Evolutionary conservation across 225 moss, liverwort and hornwort genomes (phyloP).

Genomic region (Marchantia polymorpha): DNA sequence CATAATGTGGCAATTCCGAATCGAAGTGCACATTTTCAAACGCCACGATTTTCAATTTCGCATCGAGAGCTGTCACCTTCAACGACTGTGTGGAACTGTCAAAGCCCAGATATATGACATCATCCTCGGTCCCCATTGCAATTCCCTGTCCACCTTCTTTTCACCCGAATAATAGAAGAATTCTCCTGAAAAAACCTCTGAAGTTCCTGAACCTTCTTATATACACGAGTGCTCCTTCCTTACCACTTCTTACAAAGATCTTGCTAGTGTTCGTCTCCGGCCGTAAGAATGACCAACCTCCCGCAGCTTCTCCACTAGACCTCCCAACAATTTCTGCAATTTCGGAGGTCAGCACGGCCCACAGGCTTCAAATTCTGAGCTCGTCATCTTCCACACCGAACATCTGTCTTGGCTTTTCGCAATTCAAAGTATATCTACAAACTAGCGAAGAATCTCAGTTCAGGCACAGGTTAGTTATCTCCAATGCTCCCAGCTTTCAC

Average conservation of each 20-base stretch:
- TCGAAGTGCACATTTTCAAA: conserved; percentile 78
- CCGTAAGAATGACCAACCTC: neutral
- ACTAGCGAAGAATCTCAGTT: no score
- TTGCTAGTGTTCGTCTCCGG: neutral
- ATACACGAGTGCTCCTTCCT: neutral
- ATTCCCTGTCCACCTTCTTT: neutral
- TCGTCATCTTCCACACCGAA: neutral
- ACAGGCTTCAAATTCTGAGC: neutral
- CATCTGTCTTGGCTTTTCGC: no score
- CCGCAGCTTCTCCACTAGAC: neutral
- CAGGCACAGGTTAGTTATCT: no score
- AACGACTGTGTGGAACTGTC: conserved; percentile 94
- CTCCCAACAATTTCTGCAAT: no score
- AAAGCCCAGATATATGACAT: conserved; percentile 66
- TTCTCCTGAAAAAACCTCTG: neutral
- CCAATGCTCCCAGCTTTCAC: neutral
- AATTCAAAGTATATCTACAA: no score
- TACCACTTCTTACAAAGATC: neutral
- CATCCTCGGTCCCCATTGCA: conserved; percentile 19
- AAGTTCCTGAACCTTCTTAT: neutral
- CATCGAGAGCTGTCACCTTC: conserved; percentile 77
- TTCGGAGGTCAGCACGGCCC: neutral
- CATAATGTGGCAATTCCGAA: conserved; percentile 67
- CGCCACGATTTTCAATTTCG: conserved; percentile 50
- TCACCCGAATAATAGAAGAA: neutral